Evolutionary conservation across 129 eudicot genomes (phyloP).

Genomic region (Tagetes erecta): DNA sequence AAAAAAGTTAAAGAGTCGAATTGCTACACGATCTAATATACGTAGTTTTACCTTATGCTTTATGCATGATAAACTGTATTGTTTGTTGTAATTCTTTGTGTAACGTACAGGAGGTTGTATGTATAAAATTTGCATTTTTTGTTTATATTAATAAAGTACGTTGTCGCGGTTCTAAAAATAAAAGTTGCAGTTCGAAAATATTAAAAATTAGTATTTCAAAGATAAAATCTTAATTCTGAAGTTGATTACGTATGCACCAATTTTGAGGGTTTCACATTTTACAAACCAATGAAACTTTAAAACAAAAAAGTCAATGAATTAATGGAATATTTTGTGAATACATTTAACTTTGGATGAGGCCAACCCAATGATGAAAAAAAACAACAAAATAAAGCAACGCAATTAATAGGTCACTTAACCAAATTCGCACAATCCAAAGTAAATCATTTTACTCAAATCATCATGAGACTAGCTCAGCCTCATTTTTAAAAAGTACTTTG

Average conservation of each 20-base stretch:
- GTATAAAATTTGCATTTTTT: too few species aligned
- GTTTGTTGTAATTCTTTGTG: too few species aligned
- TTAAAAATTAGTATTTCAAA: not conserved
- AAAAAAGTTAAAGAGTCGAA: too few species aligned
- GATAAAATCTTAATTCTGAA: constrained; percentile 1
- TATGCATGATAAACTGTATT: too few species aligned
- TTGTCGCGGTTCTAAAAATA: too few species aligned
- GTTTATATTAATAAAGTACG: too few species aligned
- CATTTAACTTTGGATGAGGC: constrained; percentile 17
- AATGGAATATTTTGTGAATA: constrained; percentile 34
- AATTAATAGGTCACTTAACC: constrained; percentile 31
- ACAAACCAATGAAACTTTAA: constrained; percentile 35
- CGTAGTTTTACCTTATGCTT: too few species aligned
- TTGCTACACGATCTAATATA: too few species aligned
- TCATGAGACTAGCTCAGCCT: not conserved
- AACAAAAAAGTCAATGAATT: constrained; percentile 33
- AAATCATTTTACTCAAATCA: constrained; percentile 18
- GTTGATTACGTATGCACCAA: constrained; percentile 37
- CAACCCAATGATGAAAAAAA: constrained; percentile 34
- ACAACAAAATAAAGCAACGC: constrained; percentile 26
- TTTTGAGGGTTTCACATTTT: constrained; percentile 35
- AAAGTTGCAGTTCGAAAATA: not conserved
- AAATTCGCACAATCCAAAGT: constrained; percentile 28
- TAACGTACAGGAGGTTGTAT: too few species aligned
- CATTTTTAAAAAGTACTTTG: not conserved